phyloP scores from a whole-genome alignment of 2,329 filamentous ascomycete species.

The Cladosporium sp. region DNA sequence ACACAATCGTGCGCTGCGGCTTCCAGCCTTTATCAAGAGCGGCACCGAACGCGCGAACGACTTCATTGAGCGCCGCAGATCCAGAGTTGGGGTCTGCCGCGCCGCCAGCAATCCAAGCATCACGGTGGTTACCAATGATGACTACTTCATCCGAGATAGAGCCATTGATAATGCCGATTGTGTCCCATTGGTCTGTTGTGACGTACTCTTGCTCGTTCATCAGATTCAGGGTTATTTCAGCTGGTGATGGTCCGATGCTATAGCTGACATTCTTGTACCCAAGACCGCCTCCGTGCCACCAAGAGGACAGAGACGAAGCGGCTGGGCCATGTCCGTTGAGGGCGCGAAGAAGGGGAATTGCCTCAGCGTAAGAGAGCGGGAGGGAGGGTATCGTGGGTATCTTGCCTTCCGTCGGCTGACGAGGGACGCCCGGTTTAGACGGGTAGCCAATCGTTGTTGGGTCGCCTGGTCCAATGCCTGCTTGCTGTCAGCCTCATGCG shows the following conservation, averaged over 20 bases:
- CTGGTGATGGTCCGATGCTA: constrained; percentile 75
- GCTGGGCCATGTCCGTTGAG: constrained; percentile 83
- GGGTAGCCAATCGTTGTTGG: constrained; percentile 92
- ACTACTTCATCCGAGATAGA: constrained; percentile 78
- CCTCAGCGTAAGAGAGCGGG: constrained; percentile 83
- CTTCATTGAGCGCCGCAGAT: constrained; percentile 71
- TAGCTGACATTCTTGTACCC: constrained; percentile 77
- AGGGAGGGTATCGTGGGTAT: constrained; percentile 85
- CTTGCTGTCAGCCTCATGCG: not conserved
- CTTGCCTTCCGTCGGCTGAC: constrained; percentile 60
- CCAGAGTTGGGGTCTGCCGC: constrained; percentile 78
- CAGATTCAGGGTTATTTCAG: constrained; percentile 51
- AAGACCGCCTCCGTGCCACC: constrained; percentile 67
- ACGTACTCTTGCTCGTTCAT: constrained; percentile 46
- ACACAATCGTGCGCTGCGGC: constrained; percentile 82
- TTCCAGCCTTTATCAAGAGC: constrained; percentile 71
- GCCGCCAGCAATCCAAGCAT: constrained; percentile 84
- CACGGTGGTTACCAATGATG: constrained; percentile 84
- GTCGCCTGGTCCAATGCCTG: constrained; percentile 58
- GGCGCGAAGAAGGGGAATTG: constrained; percentile 78
- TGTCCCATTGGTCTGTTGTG: constrained; percentile 56
- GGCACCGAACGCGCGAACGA: constrained; percentile 66
- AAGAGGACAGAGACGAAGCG: constrained; percentile 64
- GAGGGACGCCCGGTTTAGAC: constrained; percentile 80
- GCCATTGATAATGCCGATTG: constrained; percentile 87